Evolutionary conservation across 345 rosid genomes (phyloP).

Genomic region (Anacardium occidentale): DNA sequence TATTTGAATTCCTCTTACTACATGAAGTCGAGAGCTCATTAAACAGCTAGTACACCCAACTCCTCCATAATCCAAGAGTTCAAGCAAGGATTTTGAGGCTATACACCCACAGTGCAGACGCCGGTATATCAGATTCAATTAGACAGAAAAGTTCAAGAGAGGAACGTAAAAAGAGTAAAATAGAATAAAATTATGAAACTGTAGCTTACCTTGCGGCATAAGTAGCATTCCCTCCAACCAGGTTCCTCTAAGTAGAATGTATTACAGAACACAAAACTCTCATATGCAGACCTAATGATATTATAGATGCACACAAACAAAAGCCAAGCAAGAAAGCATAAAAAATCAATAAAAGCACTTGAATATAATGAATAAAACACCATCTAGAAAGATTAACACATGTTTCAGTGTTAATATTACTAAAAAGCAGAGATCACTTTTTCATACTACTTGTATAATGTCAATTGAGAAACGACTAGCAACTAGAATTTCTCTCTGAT

Average conservation of each 20-base stretch:
- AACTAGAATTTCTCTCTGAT: background rate
- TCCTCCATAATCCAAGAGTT: slow-evolving; percentile 80
- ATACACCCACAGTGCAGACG: slow-evolving; percentile 90
- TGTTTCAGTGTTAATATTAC: background rate
- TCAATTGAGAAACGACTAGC: background rate
- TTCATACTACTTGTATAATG: background rate
- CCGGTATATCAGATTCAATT: slow-evolving; percentile 39
- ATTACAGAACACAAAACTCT: slow-evolving; percentile 59
- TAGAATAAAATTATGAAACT: background rate
- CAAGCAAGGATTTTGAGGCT: slow-evolving; percentile 54
- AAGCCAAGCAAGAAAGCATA: background rate
- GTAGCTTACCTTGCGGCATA: slow-evolving; percentile 58
- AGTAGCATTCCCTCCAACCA: slow-evolving; percentile 88
- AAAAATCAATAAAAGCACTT: slow-evolving; percentile 7
- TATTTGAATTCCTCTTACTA: slow-evolving; percentile 42
- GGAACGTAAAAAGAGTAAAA: background rate
- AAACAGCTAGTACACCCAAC: slow-evolving; percentile 66
- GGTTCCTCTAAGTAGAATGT: slow-evolving; percentile 68
- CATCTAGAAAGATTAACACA: background rate
- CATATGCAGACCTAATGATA: slow-evolving; percentile 63
- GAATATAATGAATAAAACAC: slow-evolving; percentile 3
- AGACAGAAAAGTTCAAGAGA: slow-evolving; percentile 9
- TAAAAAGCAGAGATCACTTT: too few relatives aligned
- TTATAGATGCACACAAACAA: background rate
- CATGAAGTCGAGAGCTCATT: slow-evolving; percentile 35